phyloP scores from a whole-genome alignment of 352 stramenopile genomes.

The Globisporangium parvum region DNA sequence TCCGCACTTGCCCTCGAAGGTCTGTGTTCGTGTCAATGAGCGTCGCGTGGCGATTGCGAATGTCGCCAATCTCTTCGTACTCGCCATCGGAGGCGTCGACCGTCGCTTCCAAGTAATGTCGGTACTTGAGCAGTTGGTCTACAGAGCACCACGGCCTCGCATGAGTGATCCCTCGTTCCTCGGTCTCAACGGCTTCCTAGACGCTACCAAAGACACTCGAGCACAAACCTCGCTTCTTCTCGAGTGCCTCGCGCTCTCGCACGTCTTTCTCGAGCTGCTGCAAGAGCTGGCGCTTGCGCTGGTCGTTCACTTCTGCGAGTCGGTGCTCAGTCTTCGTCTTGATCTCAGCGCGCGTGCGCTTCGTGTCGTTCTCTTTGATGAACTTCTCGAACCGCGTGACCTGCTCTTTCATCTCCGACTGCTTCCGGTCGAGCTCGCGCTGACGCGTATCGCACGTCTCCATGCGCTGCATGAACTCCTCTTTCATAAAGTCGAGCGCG shows the following conservation, averaged over 20 bases:
- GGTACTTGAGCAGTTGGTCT: constrained; percentile 80
- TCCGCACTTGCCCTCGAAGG: constrained; percentile 63
- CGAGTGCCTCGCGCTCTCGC: constrained; percentile 53
- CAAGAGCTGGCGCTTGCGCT: constrained; percentile 69
- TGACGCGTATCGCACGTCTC: constrained; percentile 80
- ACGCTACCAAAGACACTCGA: background rate
- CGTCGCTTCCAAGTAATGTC: constrained; percentile 74
- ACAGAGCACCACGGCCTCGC: background rate
- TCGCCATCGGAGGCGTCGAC: constrained; percentile 79
- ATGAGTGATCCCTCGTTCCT: background rate
- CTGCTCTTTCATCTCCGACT: constrained; percentile 89
- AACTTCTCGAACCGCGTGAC: constrained; percentile 91
- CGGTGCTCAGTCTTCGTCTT: constrained; percentile 86
- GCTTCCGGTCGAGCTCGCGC: constrained; percentile 80
- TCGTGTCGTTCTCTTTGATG: constrained; percentile 92
- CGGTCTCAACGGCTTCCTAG: background rate
- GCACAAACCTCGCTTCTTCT: constrained; percentile 52
- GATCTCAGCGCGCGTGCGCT: constrained; percentile 80
- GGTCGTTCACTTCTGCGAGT: constrained; percentile 65
- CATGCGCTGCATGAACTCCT: constrained; percentile 87
- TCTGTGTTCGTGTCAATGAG: constrained; percentile 87
- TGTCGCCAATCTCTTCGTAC: constrained; percentile 82
- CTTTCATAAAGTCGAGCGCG: constrained; percentile 90
- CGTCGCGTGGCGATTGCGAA: constrained; percentile 81
- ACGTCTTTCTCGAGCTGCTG: constrained; percentile 69